Base-by-base conservation (phyloP, 164 flowering plant genomes). In the Annona squamosa region DNA sequence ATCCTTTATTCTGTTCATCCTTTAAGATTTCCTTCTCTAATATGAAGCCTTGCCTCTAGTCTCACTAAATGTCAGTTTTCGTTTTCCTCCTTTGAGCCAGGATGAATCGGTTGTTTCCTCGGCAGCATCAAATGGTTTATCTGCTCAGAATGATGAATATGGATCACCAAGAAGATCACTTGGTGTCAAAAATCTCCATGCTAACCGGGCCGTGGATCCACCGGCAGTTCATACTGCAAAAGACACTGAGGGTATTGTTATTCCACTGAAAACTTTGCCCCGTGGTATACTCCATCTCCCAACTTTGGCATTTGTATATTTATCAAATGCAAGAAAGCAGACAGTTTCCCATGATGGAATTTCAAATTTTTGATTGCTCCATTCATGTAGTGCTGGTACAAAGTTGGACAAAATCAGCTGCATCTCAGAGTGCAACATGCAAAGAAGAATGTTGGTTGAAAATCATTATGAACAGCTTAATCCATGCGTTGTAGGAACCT, bases 201-300 rank as follows among this genome's bases (percentile, higher is more conserved):
- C 73, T 46, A 80, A 70, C 61, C 77, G 74, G 59, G 77, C 79
- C 72, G 63, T 62, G 37, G 82, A 84, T 61, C 46, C 72, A 76
- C 67, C 77, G 75, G 62, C 81, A 66, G 71, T 16, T 17, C 70
- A 71, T 17, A 61, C n/a, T 57, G 71, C 48, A 42, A 81, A 74
- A 70, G 85, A 78, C 72, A 76, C 72, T 62, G 70, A 79, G 52
- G 71, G 76, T 48, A 73, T 70, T 6, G 63, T 73, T 71, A 69
- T 83, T 48, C 80, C 87, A 37, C 71, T 70, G 76, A 73, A 79
- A 72, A 77, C 76, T 66, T 42, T 76, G 62, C 47, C 76, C 18
- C 81, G 72, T 80, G 89, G 94, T 86, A 83, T 67, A 75, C 64
- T 79, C 26, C 63, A 46, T 63, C 69, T 72, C 68, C 10, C 37